Conservation (phyloP, 2,329 filamentous ascomycete species). For the Trichoderma asperellum region DNA sequence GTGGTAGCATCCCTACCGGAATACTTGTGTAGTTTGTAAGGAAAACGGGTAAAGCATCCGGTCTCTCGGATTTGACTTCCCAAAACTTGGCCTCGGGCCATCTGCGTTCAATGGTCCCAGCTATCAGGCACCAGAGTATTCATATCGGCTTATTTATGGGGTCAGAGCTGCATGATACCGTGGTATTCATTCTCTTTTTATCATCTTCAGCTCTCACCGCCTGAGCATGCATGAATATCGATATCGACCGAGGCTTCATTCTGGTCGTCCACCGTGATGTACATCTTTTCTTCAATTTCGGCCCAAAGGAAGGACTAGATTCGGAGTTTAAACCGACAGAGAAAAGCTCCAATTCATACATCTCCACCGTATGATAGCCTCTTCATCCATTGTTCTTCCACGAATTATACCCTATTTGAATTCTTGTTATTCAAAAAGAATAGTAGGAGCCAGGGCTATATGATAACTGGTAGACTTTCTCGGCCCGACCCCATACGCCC, state of each 20-base stretch:
- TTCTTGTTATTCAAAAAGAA: neutral
- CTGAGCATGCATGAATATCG: neutral
- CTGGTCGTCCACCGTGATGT: neutral
- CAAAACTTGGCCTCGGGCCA: neutral
- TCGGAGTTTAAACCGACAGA: neutral
- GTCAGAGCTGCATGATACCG: neutral
- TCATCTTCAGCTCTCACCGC: neutral
- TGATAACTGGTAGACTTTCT: neutral
- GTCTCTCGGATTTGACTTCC: neutral
- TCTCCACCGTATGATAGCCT: neutral
- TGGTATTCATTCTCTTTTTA: neutral
- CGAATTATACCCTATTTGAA: neutral
- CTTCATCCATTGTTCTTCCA: neutral
- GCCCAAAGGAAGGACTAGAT: neutral
- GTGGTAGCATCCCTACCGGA: neutral
- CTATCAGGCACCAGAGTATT: neutral
- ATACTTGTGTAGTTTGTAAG: no score
- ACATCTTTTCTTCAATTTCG: neutral
- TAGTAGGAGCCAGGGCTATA: neutral
- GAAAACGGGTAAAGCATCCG: no score
- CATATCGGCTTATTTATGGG: constrained; percentile 3
- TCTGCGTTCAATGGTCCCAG: neutral
- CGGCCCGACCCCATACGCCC: constrained; percentile 11
- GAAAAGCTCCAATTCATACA: neutral
- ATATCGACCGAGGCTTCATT: neutral